Evolutionary conservation across 2,329 filamentous ascomycete genomes (phyloP).

Genomic region (Cryphonectria japonica): DNA sequence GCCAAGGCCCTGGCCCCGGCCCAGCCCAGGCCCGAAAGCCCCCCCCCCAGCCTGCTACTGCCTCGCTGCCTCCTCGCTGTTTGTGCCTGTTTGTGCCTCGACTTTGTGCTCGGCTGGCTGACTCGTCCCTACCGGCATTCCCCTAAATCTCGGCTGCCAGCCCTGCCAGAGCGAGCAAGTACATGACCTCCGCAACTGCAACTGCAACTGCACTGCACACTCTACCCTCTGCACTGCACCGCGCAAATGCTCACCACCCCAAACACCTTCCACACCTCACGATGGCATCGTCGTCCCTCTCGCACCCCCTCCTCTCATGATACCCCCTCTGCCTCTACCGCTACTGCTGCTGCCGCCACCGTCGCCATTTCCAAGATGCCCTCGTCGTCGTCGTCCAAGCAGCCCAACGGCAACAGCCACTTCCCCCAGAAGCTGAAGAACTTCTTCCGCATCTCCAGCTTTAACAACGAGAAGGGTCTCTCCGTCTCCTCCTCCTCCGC

Average conservation of each 20-base stretch:
- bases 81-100: not conserved
- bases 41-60: not conserved
- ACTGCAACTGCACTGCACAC: not conserved
- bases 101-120: not conserved
- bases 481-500: not conserved
- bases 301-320: constrained; percentile 34
- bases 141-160: not conserved
- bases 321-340: constrained; percentile 19
- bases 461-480: constrained; percentile 36
- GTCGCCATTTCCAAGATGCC: constrained; percentile 47
- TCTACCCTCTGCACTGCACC: not conserved
- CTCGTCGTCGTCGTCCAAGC: constrained; percentile 48
- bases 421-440: constrained; percentile 72
- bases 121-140: not conserved
- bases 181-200: not conserved
- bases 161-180: not conserved
- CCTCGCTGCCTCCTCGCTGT: not conserved
- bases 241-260: constrained; percentile 25
- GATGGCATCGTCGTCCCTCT: constrained; percentile 29
- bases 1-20: not conserved
- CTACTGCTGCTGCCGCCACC: constrained; percentile 20
- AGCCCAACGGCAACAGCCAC: constrained; percentile 58
- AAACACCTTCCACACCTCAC: constrained; percentile 27
- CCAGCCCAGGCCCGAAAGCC: too few species aligned
- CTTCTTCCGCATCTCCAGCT: constrained; percentile 70